phyloP scores from a whole-genome alignment of 192 early-diverging fungal genomes.

The Entomortierella beljakovae region DNA sequence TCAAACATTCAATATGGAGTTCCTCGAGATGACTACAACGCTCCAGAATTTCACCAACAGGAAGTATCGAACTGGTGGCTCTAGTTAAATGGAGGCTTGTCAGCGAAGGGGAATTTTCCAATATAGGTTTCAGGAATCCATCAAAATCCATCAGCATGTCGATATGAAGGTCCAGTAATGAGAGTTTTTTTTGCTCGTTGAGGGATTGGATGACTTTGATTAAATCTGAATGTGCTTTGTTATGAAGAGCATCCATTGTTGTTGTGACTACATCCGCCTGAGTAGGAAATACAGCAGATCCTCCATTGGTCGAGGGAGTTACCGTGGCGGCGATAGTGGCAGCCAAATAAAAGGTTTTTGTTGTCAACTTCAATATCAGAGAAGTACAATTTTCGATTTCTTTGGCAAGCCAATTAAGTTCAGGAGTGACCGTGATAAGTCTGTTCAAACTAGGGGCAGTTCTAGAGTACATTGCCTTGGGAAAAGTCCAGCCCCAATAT shows the following conservation, averaged over 20 bases:
- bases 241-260: neutral
- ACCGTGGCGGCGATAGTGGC: neutral
- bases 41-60: neutral
- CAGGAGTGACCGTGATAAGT: neutral
- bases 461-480: neutral
- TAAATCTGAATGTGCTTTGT: conserved; percentile 6
- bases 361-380: neutral
- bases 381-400: neutral
- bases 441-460: neutral
- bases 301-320: neutral
- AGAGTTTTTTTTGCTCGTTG: neutral
- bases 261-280: neutral
- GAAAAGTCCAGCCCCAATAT: neutral
- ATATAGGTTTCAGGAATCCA: conserved; percentile 16
- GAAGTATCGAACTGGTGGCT: neutral
- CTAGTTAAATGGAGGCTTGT: conserved; percentile 7
- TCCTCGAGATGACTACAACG: conserved; percentile 14
- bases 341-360: neutral
- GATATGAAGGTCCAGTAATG: conserved; percentile 7
- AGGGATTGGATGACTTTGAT: neutral
- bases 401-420: conserved; percentile 3
- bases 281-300: neutral
- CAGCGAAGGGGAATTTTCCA: neutral
- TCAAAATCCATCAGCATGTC: conserved; percentile 9
- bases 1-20: conserved; percentile 5